Evolutionary conservation across 192 early-diverging fungal genomes (phyloP).

Genomic region (Entomortierella chlamydospora): DNA sequence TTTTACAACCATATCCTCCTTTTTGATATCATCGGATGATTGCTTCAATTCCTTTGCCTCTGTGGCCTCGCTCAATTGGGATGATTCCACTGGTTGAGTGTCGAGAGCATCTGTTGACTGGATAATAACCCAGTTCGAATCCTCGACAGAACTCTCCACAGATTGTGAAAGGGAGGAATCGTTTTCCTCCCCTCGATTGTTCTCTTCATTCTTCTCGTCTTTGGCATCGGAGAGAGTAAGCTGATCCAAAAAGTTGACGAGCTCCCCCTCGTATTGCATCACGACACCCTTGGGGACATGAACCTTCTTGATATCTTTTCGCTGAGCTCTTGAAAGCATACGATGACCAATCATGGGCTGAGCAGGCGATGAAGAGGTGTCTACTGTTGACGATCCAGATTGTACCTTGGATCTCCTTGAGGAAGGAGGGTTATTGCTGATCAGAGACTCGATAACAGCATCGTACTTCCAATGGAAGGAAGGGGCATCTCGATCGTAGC

Average conservation of each 20-base stretch:
- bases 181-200: background rate
- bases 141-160: background rate
- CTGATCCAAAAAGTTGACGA: conserved; percentile 59
- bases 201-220: background rate
- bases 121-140: conserved; percentile 29
- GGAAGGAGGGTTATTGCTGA: conserved; percentile 42
- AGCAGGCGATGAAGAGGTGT: background rate
- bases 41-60: too few species aligned
- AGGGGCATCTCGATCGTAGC: conserved; percentile 53
- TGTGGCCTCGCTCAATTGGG: background rate
- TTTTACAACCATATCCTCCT: conserved; percentile 4
- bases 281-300: conserved; percentile 64
- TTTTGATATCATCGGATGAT: background rate
- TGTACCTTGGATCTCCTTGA: conserved; percentile 24
- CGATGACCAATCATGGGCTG: conserved; percentile 13
- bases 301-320: conserved; percentile 60
- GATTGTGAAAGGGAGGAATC: background rate
- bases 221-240: conserved; percentile 33
- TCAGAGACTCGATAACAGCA: conserved; percentile 52
- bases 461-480: conserved; percentile 61
- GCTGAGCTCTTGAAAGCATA: conserved; percentile 47
- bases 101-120: background rate
- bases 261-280: conserved; percentile 57
- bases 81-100: background rate
- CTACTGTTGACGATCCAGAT: conserved; percentile 1